These are phyloP conservation scores for Sinapis alba DNA, from an alignment of 441 rosid species.

Conservation along the genomic window DNA sequence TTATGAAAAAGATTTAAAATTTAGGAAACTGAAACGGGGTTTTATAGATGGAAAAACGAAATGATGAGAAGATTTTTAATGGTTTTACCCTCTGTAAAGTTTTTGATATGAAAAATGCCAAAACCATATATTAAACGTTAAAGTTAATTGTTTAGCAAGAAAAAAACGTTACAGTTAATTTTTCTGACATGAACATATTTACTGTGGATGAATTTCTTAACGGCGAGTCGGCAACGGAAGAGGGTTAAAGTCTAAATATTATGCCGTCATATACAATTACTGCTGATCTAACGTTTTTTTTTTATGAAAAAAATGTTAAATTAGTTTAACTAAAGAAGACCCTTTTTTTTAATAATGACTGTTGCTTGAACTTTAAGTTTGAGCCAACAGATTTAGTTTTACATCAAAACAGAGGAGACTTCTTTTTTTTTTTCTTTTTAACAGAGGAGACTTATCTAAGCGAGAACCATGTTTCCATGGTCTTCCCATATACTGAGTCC, in stretches of 20 bases:
- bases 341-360: too few species aligned
- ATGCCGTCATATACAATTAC: not conserved
- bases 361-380: too few species aligned
- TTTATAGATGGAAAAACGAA: conserved; percentile 32
- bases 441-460: too few species aligned
- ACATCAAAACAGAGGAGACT: too few species aligned
- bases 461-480: too few species aligned
- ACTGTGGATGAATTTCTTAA: conserved; percentile 20
- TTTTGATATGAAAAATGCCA: conserved; percentile 28
- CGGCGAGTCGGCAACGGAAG: conserved; percentile 20
- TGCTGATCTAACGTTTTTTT: not conserved
- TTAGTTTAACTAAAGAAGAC: too few species aligned
- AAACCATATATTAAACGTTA: conserved; percentile 19
- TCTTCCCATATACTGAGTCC: too few species aligned
- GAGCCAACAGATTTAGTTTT: too few species aligned
- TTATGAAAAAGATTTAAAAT: not conserved
- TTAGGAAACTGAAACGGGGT: conserved; percentile 18
- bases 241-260: not conserved
- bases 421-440: too few species aligned
- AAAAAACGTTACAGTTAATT: conserved; percentile 31
- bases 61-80: conserved; percentile 22
- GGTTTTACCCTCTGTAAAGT: conserved; percentile 13
- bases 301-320: too few species aligned
- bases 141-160: too few species aligned
- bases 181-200: not conserved